These are phyloP conservation scores for Sphagnum contortum DNA, from an alignment of 225 moss, liverwort and hornwort species.

Conservation along the genomic window DNA sequence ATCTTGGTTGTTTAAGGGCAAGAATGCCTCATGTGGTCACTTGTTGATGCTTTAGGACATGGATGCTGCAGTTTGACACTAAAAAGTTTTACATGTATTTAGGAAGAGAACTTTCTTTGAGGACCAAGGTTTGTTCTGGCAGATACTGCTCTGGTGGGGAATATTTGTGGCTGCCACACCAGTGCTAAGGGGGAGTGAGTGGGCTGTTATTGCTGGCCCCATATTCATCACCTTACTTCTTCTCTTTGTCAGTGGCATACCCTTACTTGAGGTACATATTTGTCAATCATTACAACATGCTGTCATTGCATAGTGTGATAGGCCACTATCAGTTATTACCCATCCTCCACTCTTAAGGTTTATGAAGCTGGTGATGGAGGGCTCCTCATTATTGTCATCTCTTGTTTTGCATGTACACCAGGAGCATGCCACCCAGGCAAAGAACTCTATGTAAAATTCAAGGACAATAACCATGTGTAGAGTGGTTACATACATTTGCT, in stretches of 20 bases:
- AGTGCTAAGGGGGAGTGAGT: constrained; percentile 68
- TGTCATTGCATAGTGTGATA: neutral
- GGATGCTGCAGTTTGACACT: no score
- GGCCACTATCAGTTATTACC: neutral
- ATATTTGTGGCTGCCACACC: constrained; percentile 75
- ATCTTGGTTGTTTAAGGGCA: no score
- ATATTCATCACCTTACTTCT: constrained; percentile 59
- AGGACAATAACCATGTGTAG: no score
- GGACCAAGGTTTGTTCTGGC: constrained; percentile 1
- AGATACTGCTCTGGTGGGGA: constrained; percentile 84
- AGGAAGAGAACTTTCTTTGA: no score
- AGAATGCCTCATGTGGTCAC: no score
- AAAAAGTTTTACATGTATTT: no score
- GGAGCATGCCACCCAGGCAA: no score
- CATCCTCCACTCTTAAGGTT: neutral
- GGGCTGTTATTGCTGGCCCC: constrained; percentile 79
- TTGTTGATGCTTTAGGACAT: no score
- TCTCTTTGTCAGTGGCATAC: constrained; percentile 93
- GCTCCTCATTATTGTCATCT: neutral
- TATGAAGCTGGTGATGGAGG: neutral
- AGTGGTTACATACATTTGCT: no score
- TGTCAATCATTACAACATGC: neutral
- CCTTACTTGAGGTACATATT: constrained; percentile 56
- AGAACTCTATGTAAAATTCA: no score
- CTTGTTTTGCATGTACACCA: neutral